Percentiles rank a stretch among this genome's conserved stretches.
Evolutionary conservation across 345 rosid species (phyloP).

Genomic region (Boechera stricta): DNA sequence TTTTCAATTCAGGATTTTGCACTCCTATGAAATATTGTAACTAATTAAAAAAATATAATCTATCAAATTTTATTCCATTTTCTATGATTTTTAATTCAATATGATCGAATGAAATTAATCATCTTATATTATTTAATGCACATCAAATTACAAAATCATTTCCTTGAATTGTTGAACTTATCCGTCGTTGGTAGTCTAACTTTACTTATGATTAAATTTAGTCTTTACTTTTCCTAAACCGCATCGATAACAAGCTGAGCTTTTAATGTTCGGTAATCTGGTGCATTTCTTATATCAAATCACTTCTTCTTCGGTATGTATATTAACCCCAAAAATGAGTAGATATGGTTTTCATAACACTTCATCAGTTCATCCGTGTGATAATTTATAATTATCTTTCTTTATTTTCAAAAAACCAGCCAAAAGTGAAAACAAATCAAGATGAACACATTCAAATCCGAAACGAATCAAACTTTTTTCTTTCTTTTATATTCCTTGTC

Average conservation of each 20-base stretch:
- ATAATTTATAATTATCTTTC: not conserved
- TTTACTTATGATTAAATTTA: not conserved
- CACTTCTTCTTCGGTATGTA: not conserved
- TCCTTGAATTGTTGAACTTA: not conserved
- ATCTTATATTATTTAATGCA: not conserved
- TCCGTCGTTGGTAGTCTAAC: not conserved
- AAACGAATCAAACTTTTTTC: slow-evolving; percentile 32
- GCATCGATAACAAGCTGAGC: not conserved
- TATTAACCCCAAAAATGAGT: not conserved
- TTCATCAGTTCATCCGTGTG: not conserved
- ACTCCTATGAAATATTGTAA: not conserved
- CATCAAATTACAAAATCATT: not conserved
- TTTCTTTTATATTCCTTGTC: slow-evolving; percentile 23
- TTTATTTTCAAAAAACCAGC: not conserved
- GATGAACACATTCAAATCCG: slow-evolving; percentile 27
- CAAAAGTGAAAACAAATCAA: slow-evolving; percentile 20
- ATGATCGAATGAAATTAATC: not conserved
- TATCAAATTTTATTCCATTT: too few species aligned
- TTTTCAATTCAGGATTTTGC: too few species aligned
- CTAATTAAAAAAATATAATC: not conserved
- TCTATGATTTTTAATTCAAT: not conserved
- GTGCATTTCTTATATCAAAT: not conserved
- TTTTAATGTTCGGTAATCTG: not conserved
- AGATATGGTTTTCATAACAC: not conserved
- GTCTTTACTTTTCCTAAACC: not conserved